Percentiles rank a stretch among this genome's conserved stretches.
Conservation (phyloP, 1,284 basidiomycete genomes). For the Neolentinus lepideus region DNA sequence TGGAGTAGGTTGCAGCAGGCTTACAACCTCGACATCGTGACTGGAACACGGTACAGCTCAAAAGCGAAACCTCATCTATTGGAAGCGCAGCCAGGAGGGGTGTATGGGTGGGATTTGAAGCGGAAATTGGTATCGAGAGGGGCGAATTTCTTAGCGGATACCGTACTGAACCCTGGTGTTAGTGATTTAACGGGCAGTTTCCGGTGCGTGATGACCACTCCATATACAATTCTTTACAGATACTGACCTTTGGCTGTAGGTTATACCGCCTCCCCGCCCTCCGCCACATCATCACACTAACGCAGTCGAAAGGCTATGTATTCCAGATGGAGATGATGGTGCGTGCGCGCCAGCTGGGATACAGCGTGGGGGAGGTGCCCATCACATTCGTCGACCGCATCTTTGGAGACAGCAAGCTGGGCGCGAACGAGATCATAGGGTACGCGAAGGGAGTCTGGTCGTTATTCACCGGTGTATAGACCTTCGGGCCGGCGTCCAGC, state of each 20-base stretch:
- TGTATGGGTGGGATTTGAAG: constrained; percentile 86
- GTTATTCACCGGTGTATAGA: constrained; percentile 65
- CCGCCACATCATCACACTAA: constrained; percentile 75
- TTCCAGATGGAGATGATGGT: constrained; percentile 99
- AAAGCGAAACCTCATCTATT: constrained; percentile 43
- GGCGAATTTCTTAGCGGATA: constrained; percentile 82
- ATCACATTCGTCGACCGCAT: constrained; percentile 93
- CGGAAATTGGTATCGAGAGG: constrained; percentile 82
- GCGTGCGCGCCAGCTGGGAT: constrained; percentile 75
- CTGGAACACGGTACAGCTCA: constrained; percentile 81
- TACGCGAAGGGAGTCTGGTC: constrained; percentile 84
- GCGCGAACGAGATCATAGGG: constrained; percentile 83
- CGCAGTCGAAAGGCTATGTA: constrained; percentile 85
- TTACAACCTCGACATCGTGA: constrained; percentile 84
- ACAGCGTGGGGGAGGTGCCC: constrained; percentile 83
- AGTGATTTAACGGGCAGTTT: constrained; percentile 87
- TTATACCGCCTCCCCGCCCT: constrained; percentile 76
- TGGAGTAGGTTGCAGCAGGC: constrained; percentile 61
- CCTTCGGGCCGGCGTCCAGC: not conserved
- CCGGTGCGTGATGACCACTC: constrained; percentile 40
- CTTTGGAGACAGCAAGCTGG: constrained; percentile 88
- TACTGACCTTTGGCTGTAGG: constrained; percentile 28
- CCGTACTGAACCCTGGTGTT: constrained; percentile 76
- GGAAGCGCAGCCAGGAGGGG: constrained; percentile 64
- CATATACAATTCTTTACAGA: constrained; percentile 3